Base-by-base conservation (phyloP, 1,284 basidiomycete species). In the Stygiomarasmius scandens region DNA sequence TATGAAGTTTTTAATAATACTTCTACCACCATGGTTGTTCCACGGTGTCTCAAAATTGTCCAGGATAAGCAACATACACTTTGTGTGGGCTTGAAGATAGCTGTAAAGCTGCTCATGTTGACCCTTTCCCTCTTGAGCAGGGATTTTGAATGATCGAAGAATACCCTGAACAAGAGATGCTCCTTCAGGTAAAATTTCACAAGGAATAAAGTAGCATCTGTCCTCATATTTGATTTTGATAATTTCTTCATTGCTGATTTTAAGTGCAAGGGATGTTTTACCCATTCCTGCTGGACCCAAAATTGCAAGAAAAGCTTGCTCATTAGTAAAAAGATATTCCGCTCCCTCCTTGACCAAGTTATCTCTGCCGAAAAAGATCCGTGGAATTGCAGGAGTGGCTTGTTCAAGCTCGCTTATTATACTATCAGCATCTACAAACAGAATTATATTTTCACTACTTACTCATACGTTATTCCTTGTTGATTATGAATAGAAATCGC, bases 21-120 rank as follows among this genome's bases (percentile, higher is more conserved):
- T 24, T 23, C 24, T 16, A 16, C 24, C 22, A 24, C n/a, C n/a
- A n/a, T n/a, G n/a, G n/a, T 24, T 25, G 25, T 20, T 48, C 12
- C 46, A 51, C 4, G 34, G 49, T 36, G 49, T 51, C 24, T 48
- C 46, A 48, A 48, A 48, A 23, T 48, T 48, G 25, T 48, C 46
- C 46, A 48, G 46, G 12, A 24, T 25, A 24, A 48, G 6, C 16
- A 48, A 14, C 22, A 48, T 24, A 36, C 29, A 32, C 20, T 38
- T 3, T 23, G 24, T 29, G 19, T 29, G 20, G 20, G 16, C 6
- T 5, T 20, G 14, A 19, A 51, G 16, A 51, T 36, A 38, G 12
- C 4, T 3, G 14, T 51, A 27, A 9, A 51, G 8, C 20, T 19
- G 16, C 23, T 51, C 19, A 20, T 34, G 38, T 38, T 20, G n/a